Evolutionary conservation across 768 basidiomycete genomes (phyloP).

Genomic region (Megacollybia marginata): DNA sequence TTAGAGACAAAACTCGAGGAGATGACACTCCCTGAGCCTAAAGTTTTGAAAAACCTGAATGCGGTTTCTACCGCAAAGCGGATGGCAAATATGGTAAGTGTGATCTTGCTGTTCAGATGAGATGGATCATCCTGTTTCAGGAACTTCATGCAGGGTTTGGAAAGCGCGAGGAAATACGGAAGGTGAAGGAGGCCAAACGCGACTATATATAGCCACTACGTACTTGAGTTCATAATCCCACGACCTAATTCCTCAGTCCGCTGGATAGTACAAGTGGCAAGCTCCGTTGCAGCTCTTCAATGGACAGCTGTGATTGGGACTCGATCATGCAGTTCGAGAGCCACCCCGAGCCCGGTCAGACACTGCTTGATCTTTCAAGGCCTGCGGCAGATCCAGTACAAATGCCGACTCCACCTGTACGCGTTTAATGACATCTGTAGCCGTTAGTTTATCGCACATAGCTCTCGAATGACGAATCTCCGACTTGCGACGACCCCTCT

Average conservation of each 20-base stretch:
- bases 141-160: conserved; percentile 88
- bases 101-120: neutral
- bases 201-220: neutral
- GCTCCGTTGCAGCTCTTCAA: conserved; percentile 6
- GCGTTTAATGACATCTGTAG: conserved; percentile 12
- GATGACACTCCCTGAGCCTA: conserved; percentile 69
- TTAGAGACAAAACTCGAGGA: conserved; percentile 71
- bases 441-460: conserved; percentile 10
- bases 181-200: conserved; percentile 38
- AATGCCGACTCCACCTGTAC: conserved; percentile 61
- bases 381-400: conserved; percentile 14
- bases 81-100: conserved; percentile 85
- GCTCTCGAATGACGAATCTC: conserved; percentile 41
- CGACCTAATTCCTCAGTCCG: neutral
- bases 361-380: conserved; percentile 5
- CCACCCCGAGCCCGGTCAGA: conserved; percentile 33
- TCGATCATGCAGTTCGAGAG: conserved; percentile 53
- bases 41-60: conserved; percentile 81
- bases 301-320: conserved; percentile 50
- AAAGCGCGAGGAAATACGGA: conserved; percentile 77
- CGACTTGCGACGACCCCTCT: conserved; percentile 26
- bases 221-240: neutral
- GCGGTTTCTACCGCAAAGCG: conserved; percentile 89
- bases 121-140: conserved; percentile 24
- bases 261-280: neutral